A percentile compares a stretch with the other conserved stretches of the same genome.
Conservation (phyloP, 2,329 filamentous ascomycete genomes). For the Orbilia oligospora region DNA sequence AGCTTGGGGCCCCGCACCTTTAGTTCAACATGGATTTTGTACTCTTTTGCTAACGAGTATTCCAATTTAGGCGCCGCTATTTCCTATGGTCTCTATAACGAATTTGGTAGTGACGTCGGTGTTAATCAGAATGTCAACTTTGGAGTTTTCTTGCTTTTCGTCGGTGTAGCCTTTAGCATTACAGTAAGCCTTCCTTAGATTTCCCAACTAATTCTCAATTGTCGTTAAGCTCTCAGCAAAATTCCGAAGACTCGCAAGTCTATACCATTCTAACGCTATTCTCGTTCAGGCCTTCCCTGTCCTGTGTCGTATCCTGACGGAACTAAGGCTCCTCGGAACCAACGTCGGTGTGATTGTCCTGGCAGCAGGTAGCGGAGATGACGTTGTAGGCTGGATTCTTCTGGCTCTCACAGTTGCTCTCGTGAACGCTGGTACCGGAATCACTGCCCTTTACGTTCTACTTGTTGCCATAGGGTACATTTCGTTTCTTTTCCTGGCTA, state of each 20-base stretch:
- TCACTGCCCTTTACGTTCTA: conserved; percentile 87
- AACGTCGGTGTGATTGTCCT: conserved; percentile 89
- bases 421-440: conserved; percentile 85
- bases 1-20: too few relatives aligned
- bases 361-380: conserved; percentile 92
- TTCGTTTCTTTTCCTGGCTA: conserved; percentile 79
- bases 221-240: neutral
- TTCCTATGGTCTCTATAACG: conserved; percentile 82
- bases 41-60: neutral
- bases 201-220: neutral
- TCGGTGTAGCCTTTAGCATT: conserved; percentile 93
- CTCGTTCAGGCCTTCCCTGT: conserved; percentile 79
- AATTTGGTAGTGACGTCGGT: conserved; percentile 74
- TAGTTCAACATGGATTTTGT: neutral
- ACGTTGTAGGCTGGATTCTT: conserved; percentile 90
- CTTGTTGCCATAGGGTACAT: conserved; percentile 81
- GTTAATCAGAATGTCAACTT: conserved; percentile 68
- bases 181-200: conserved; percentile 71
- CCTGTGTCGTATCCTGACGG: conserved; percentile 90
- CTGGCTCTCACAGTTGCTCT: conserved; percentile 92
- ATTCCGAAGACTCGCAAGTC: neutral
- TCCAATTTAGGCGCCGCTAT: conserved; percentile 71
- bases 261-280: neutral
- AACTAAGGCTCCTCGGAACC: conserved; percentile 86
- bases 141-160: conserved; percentile 76